phyloP scores from a whole-genome alignment of 768 basidiomycete species.

The Pleurotus sapidus region DNA sequence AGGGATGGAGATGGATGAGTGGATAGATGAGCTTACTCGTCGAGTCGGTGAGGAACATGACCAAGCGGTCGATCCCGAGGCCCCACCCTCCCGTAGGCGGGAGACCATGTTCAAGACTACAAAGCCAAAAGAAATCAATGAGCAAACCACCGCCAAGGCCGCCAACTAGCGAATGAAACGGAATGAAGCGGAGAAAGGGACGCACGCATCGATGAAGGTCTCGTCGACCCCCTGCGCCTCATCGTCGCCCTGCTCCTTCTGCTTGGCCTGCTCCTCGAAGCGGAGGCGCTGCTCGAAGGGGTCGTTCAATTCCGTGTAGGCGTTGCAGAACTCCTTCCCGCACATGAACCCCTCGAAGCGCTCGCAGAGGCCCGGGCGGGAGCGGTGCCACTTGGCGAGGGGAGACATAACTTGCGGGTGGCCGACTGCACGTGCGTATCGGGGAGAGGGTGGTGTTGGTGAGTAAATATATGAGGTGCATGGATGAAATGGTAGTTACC shows the following conservation, averaged over 20 bases:
- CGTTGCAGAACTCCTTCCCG: conserved; percentile 97
- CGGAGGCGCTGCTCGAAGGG: conserved; percentile 94
- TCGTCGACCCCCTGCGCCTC: conserved; percentile 98
- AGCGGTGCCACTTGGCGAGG: conserved; percentile 97
- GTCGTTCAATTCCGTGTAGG: conserved; percentile 99
- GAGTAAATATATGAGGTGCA: no score
- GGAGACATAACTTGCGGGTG: conserved; percentile 99
- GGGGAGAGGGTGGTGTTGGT: no score
- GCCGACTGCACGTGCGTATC: conserved; percentile 48
- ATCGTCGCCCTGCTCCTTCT: conserved; percentile 97
- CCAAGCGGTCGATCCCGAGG: conserved; percentile 90
- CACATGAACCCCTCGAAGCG: conserved; percentile 99
- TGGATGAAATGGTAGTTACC: conserved; percentile 37
- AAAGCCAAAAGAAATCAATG: not conserved
- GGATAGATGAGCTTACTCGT: conserved; percentile 52
- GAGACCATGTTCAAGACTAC: conserved; percentile 91
- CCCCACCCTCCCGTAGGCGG: conserved; percentile 99
- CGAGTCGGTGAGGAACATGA: conserved; percentile 99
- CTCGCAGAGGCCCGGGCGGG: conserved; percentile 95
- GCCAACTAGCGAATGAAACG: conserved; percentile 1
- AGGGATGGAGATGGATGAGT: no score
- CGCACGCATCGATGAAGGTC: conserved; percentile 91
- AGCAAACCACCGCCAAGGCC: not conserved
- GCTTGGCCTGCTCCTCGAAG: conserved; percentile 92
- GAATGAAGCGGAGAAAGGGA: conserved; percentile 13